A percentile compares a stretch with the other conserved stretches of the same genome.
These are phyloP conservation scores for Angophora floribunda DNA, from an alignment of 345 rosid species.

Conservation along the genomic window DNA sequence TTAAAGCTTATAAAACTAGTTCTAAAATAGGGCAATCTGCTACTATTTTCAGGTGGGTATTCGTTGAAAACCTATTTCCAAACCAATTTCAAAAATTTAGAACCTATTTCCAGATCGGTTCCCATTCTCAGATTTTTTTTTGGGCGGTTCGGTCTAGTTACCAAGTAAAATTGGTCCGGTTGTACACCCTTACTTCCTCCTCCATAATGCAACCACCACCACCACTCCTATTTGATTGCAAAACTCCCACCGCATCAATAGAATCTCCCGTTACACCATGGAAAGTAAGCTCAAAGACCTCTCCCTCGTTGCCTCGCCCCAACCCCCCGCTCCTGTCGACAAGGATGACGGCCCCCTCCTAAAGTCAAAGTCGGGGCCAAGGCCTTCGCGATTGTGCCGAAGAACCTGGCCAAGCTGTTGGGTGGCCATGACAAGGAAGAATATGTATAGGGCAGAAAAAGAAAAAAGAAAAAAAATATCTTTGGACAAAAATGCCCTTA, in stretches of 20 bases:
- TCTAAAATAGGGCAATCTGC: no score
- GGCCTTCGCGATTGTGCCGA: constrained; percentile 8
- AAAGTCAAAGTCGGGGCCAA: constrained; percentile 22
- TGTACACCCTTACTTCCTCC: no score
- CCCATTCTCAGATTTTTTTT: no score
- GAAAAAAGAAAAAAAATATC: no score
- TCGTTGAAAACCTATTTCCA: no score
- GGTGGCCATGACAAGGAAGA: no score
- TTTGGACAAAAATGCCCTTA: not conserved
- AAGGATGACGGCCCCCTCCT: constrained; percentile 62
- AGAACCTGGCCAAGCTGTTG: constrained; percentile 38
- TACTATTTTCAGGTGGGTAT: no score
- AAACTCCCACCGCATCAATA: not conserved
- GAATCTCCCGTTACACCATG: constrained; percentile 10
- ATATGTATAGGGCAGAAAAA: not conserved
- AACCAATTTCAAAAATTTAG: no score
- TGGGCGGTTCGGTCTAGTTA: no score
- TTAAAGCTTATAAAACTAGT: no score
- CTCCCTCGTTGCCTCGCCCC: constrained; percentile 16
- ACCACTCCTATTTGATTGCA: not conserved
- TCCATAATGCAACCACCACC: not conserved
- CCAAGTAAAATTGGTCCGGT: no score
- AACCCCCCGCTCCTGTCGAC: not conserved
- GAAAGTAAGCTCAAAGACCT: constrained; percentile 57
- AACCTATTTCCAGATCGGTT: no score